Evolutionary conservation across 1,284 basidiomycete genomes (phyloP), one percentile per base, ranked within the genome.

Genomic region (Moniliella sp.): DNA sequence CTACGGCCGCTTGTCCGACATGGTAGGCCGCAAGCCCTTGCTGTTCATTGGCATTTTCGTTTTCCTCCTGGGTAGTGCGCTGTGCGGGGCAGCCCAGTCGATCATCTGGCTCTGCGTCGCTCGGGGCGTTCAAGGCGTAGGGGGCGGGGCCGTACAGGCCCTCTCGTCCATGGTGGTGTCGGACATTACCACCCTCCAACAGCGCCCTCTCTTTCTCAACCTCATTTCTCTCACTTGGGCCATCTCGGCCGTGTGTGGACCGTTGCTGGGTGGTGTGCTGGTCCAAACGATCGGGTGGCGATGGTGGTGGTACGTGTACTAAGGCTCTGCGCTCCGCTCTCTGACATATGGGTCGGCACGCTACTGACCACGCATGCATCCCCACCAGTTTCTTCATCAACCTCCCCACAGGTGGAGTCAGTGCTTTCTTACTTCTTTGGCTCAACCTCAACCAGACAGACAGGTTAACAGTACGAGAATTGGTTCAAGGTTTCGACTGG

Each of bases 381-480:
- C 26, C 62, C 62, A 61, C 43, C 63, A 57, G 57, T 35, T 64
- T 65, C 48, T 62, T 67, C 39, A 43, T 69, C 37, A 68, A 70
- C 46, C 45, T 69, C 19, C 78, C 78, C 1, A 25, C 23, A 25
- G 23, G n/a, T n/a, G n/a, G n/a, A n/a, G n/a, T n/a, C n/a, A n/a
- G n/a, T n/a, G n/a, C n/a, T n/a, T n/a, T n/a, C n/a, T 55, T 81
- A 18, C 64, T 88, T 5, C 75, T 80, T 51, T 71, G 78, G 57
- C 78, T 91, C 28, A 76, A 83, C 45, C 67, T 91, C 21, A 81
- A 84, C 42, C 60, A 62, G 5, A n/a, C n/a, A n/a, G n/a, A n/a
- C n/a, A n/a, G 46, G n/a, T 53, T 68, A 31, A 65, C 72, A 0
- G 56, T 77, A 62, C 62, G 8, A 61, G 78, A 41, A 72, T 79